Percentiles rank a stretch among this genome's conserved stretches.
phyloP scores from a whole-genome alignment of 345 rosid genomes.

The Gossypium turneri region DNA sequence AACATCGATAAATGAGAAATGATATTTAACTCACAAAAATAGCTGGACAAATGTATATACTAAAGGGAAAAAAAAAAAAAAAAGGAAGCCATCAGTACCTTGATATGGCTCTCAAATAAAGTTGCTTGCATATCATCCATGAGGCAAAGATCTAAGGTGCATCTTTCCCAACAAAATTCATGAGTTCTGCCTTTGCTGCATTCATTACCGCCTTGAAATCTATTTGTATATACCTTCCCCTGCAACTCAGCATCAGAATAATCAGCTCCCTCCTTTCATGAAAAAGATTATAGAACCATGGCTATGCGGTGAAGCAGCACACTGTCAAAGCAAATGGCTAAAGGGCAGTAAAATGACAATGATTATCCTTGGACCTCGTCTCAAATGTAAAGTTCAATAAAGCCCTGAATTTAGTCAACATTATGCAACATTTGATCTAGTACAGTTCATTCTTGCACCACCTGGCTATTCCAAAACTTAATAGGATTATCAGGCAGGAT shows the following conservation, averaged over 20 bases:
- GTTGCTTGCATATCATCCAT: neutral
- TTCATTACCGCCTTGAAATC: slow-evolving; percentile 74
- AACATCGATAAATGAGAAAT: neutral
- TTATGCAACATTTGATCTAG: neutral
- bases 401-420: slow-evolving; percentile 3
- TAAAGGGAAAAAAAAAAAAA: too few species aligned
- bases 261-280: neutral
- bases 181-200: slow-evolving; percentile 74
- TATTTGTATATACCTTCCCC: slow-evolving; percentile 45
- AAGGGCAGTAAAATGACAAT: neutral
- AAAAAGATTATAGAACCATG: neutral
- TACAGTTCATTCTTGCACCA: neutral
- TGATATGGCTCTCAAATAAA: neutral
- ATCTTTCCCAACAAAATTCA: slow-evolving; percentile 45
- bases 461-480: neutral
- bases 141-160: slow-evolving; percentile 16
- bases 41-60: too few species aligned
- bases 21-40: too few species aligned
- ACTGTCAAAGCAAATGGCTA: slow-evolving; percentile 1
- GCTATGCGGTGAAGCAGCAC: too few species aligned
- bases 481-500: neutral
- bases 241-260: slow-evolving; percentile 8
- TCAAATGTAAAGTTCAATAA: slow-evolving; percentile 2
- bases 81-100: neutral
- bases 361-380: neutral